Base-by-base conservation (phyloP, 1,284 basidiomycete species). In the Puccinia triticina region DNA sequence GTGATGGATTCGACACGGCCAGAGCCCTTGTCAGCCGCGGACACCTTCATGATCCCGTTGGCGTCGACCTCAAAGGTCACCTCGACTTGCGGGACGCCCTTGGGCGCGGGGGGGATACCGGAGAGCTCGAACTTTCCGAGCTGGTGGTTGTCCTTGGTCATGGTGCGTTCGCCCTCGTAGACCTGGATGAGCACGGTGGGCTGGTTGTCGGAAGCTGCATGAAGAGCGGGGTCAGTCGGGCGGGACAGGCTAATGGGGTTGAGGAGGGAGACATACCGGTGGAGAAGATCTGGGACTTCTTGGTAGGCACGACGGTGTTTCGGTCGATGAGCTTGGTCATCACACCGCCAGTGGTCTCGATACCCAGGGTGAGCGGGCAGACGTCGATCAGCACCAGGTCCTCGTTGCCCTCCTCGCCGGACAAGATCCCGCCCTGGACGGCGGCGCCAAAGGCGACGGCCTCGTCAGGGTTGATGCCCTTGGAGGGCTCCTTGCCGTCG, bases 261-360 rank as follows among this genome's bases (percentile, higher is more conserved):
- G 18, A 76, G 29, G n/a, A 29, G 23, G 77, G 18, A 50, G 14
- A 74, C 80, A 0, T 3, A 82, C 80, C 82, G 29, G 87, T 99
- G 29, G 95, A 97, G 92, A 98, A 98, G 89, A 96, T 96, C 89
- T 98, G 94, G 83, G 92, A 92, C 91, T 99, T 98, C 90, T 94
- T 94, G 87, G 96, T 98, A 82, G 96, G 96, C 85, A 99, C 94
- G 87, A 96, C 94, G 46, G 96, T 98, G 92, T 98, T 98, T 86
- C 96, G 93, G 83, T 93, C 90, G 86, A 96, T 96, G 86, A 98
- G 91, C 89, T 96, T 96, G 87, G 96, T 98, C 91, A 98, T 95
- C 86, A 98, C 95, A 88, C 96, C 96, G 83, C 96, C 96, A 72
- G 95, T 96, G 85, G 95, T 98, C 91, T 98, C 96, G 86, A 98